phyloP scores from a whole-genome alignment of 805 yeast species.

The Nakazawaea ernobii region DNA sequence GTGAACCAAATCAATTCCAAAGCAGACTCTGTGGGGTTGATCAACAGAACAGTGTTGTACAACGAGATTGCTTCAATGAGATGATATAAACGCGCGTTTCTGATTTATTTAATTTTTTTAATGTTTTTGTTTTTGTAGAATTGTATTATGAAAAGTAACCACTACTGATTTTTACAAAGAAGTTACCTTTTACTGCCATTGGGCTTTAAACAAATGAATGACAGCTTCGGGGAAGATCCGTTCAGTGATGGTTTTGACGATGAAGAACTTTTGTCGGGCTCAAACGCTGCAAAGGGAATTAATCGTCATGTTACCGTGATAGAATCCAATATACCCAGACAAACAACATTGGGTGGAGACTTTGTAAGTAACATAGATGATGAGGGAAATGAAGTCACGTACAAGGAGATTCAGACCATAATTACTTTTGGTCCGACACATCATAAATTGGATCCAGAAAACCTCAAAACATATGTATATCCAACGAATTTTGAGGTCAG shows the following conservation, averaged over 20 bases:
- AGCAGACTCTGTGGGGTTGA: conserved; percentile 5
- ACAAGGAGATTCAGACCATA: conserved; percentile 20
- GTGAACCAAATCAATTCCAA: conserved; percentile 44
- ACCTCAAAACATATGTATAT: conserved; percentile 53
- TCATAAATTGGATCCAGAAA: conserved; percentile 38
- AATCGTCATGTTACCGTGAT: conserved; percentile 21
- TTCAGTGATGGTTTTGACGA: conserved; percentile 20
- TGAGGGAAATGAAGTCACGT: conserved; percentile 14
- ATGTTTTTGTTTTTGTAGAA: not conserved
- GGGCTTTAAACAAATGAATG: not conserved
- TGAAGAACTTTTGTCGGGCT: conserved; percentile 26
- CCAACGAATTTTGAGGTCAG: conserved; percentile 83
- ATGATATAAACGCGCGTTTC: not conserved
- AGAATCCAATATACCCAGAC: conserved; percentile 17
- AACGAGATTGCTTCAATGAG: conserved; percentile 4
- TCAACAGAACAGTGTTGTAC: conserved; percentile 6
- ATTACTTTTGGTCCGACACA: conserved; percentile 35
- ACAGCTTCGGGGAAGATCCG: conserved; percentile 4
- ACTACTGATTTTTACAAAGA: not conserved
- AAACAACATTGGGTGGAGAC: conserved; percentile 21
- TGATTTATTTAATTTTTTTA: not conserved
- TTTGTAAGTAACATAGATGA: conserved; percentile 11
- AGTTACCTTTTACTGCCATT: not conserved
- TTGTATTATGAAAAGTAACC: not conserved
- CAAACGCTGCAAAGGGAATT: conserved; percentile 25